Evolutionary conservation across 495 filamentous ascomycete genomes (phyloP), one percentile per base, ranked within the genome.

Genomic region (Lophiotrema nucula): DNA sequence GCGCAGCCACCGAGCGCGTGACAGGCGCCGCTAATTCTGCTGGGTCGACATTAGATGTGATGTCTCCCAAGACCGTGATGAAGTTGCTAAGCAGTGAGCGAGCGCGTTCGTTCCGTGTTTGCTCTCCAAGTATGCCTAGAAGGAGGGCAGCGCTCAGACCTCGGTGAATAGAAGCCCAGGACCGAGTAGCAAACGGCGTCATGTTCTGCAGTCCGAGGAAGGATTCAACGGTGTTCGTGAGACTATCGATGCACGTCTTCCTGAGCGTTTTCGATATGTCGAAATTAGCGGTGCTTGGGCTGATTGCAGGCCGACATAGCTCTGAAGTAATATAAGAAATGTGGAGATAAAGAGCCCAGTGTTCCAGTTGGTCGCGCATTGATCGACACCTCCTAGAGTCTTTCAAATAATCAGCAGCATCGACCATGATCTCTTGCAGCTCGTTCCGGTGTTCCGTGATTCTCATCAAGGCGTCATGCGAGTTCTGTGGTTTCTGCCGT

Each of bases 131-230:
- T 28, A 88, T 83, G 0, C 83, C 84, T 2, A 88, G 76, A 0
- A 88, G 73, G 2, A 88, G 76, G 1, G 83, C 84, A 2, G 83
- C 85, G 27, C 81, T 82, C 18, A 88, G 74, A 8, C 81, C 81
- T 47, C 85, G 82, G 53, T 86, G 84, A 0, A 83, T 80, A 42
- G 86, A 81, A 4, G 83, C 81, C 84, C 84, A 88, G 13, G 81
- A 85, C 19, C 83, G 77, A 5, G 81, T 81, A 0, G 83, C 83
- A 41, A 83, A 83, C 1, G 83, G 75, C 4, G 83, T 85, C 54
- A 86, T 72, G 60, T 85, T 82, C 58, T 85, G 83, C 73, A 88
- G 81, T 12, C 83, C 81, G 5, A 86, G 72, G 67, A 86, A 88
- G 71, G 85, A 84, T 58, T 83, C 78, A 1, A 88, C 81, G 11